Evolutionary conservation across 805 yeast genomes (phyloP).

Genomic region (Millerozyma miso): DNA sequence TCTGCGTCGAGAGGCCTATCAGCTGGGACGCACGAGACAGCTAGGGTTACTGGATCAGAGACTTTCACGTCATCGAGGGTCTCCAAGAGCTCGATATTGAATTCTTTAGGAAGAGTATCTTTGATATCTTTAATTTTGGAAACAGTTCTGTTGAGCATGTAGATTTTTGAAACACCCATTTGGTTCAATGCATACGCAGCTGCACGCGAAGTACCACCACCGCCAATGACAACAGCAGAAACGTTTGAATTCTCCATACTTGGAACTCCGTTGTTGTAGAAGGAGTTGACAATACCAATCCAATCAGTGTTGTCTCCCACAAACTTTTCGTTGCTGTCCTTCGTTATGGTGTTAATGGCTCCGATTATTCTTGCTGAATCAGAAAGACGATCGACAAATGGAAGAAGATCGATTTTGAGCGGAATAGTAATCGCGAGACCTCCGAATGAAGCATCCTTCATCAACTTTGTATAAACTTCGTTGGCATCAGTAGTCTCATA

Average conservation of each 20-base stretch:
- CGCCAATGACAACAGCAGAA: conserved; percentile 83
- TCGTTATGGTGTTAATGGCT: conserved; percentile 86
- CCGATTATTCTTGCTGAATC: conserved; percentile 83
- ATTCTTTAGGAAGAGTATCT: conserved; percentile 54
- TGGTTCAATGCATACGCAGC: conserved; percentile 81
- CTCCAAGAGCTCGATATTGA: conserved; percentile 56
- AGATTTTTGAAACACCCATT: conserved; percentile 74
- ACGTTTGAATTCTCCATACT: conserved; percentile 28
- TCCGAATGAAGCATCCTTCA: conserved; percentile 58
- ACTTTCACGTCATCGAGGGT: conserved; percentile 41
- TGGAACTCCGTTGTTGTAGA: conserved; percentile 59
- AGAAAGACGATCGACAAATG: conserved; percentile 58
- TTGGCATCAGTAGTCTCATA: conserved; percentile 65
- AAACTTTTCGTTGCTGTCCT: conserved; percentile 41
- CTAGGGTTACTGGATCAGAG: conserved; percentile 49
- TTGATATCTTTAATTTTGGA: conserved; percentile 60
- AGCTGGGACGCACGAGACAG: conserved; percentile 82
- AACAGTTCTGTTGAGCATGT: conserved; percentile 74
- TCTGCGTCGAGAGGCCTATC: conserved; percentile 60
- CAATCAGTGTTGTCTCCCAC: conserved; percentile 94
- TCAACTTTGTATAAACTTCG: conserved; percentile 50
- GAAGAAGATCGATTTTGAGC: conserved; percentile 74
- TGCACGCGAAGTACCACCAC: conserved; percentile 97
- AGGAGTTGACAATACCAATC: conserved; percentile 77
- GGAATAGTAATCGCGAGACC: conserved; percentile 98